Conservation (phyloP, 805 yeast genomes). For the Kodamaea hsintzibuensis region DNA sequence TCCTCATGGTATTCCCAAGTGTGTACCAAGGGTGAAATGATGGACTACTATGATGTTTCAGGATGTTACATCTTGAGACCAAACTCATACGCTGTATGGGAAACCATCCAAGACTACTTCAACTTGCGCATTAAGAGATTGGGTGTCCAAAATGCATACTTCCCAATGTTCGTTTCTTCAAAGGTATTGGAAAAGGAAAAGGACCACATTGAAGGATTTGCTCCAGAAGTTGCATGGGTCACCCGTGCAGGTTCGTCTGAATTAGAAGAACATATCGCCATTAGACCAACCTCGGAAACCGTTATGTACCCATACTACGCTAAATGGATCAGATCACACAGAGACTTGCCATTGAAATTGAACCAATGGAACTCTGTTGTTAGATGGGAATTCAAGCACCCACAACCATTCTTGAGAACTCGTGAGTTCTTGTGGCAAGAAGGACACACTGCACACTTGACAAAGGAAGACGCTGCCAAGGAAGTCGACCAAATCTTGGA, state of each 20-base stretch:
- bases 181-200: slow-evolving; percentile 94
- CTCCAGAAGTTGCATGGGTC: slow-evolving; percentile 99
- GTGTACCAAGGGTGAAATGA: slow-evolving; percentile 94
- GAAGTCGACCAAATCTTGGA: slow-evolving; percentile 89
- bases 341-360: slow-evolving; percentile 93
- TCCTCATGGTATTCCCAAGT: slow-evolving; percentile 98
- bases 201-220: slow-evolving; percentile 98
- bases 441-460: slow-evolving; percentile 97
- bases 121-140: slow-evolving; percentile 75
- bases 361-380: slow-evolving; percentile 99
- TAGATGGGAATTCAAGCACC: slow-evolving; percentile 99
- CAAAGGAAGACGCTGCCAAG: slow-evolving; percentile 72
- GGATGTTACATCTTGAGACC: slow-evolving; percentile 99
- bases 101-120: slow-evolving; percentile 85
- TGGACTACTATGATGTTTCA: slow-evolving; percentile 97
- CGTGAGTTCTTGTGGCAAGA: slow-evolving; percentile 99
- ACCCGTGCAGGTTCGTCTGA: slow-evolving; percentile 94
- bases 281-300: slow-evolving; percentile 98
- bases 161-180: slow-evolving; percentile 97
- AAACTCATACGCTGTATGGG: slow-evolving; percentile 93
- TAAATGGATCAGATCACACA: slow-evolving; percentile 97
- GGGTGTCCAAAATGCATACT: slow-evolving; percentile 93
- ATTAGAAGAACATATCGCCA: slow-evolving; percentile 96
- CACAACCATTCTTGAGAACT: slow-evolving; percentile 98
- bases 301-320: slow-evolving; percentile 99